Conservation (phyloP, 176 grass and related monocot species). For the Musa schizocarpa region DNA sequence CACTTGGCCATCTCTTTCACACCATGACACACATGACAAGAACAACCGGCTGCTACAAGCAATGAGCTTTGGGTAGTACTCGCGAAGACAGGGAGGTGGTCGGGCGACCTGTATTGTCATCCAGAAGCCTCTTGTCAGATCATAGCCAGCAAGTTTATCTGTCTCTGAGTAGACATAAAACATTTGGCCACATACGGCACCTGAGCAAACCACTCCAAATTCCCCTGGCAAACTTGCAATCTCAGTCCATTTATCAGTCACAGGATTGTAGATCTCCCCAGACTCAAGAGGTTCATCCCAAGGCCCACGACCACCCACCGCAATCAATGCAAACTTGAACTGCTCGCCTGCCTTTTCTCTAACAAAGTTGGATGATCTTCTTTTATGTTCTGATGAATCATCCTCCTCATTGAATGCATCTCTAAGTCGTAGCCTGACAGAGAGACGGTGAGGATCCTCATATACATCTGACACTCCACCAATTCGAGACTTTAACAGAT, state of each 20-base stretch:
- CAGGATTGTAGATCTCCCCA: slow-evolving; percentile 62
- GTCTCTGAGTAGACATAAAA: slow-evolving; percentile 88
- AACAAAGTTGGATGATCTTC: neutral
- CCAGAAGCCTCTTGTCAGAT: slow-evolving; percentile 61
- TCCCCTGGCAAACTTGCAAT: slow-evolving; percentile 60
- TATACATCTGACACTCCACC: slow-evolving; percentile 60
- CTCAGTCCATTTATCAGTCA: slow-evolving; percentile 55
- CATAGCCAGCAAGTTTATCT: slow-evolving; percentile 70
- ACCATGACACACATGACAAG: slow-evolving; percentile 83
- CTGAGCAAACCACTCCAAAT: slow-evolving; percentile 60
- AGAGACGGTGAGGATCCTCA: slow-evolving; percentile 58
- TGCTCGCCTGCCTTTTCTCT: neutral
- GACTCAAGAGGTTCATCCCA: slow-evolving; percentile 83
- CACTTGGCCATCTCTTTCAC: slow-evolving; percentile 40
- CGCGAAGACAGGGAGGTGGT: slow-evolving; percentile 44
- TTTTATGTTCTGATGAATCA: neutral
- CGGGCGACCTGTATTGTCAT: slow-evolving; percentile 40
- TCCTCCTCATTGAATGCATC: slow-evolving; percentile 53
- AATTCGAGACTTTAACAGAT: slow-evolving; percentile 30
- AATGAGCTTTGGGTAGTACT: slow-evolving; percentile 64
- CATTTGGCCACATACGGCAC: slow-evolving; percentile 40
- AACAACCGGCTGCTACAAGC: slow-evolving; percentile 58
- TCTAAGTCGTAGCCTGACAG: slow-evolving; percentile 45
- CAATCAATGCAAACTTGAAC: slow-evolving; percentile 47
- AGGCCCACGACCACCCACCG: slow-evolving; percentile 54